phyloP scores from a whole-genome alignment of 495 filamentous ascomycete genomes.

The Talaromyces ruber region DNA sequence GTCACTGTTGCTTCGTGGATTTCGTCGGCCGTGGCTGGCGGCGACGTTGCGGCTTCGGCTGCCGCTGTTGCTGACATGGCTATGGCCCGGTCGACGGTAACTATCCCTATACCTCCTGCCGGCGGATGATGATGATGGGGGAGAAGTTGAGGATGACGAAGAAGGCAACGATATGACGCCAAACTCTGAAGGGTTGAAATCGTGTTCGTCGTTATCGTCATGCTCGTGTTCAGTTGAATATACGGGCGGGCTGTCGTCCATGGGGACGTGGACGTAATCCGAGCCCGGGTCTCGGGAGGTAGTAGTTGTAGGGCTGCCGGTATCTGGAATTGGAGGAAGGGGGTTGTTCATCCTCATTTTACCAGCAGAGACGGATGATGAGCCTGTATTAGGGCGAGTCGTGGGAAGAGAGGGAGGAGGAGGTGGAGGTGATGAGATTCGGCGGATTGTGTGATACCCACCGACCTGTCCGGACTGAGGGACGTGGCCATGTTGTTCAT shows the following conservation, averaged over 20 bases:
- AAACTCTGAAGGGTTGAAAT: conserved; percentile 10
- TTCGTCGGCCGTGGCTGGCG: background rate
- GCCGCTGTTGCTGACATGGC: background rate
- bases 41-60: background rate
- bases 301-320: conserved; percentile 1
- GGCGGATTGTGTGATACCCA: conserved; percentile 3
- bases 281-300: background rate
- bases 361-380: background rate
- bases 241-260: background rate
- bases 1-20: conserved; percentile 11
- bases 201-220: background rate
- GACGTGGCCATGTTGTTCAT: background rate
- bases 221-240: background rate
- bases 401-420: background rate
- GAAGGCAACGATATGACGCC: conserved; percentile 15
- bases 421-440: conserved; percentile 1
- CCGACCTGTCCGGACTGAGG: background rate
- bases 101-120: conserved; percentile 13
- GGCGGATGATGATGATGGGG: background rate
- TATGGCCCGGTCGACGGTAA: conserved; percentile 25
- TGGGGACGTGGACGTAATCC: background rate
- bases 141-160: conserved; percentile 4
- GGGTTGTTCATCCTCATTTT: conserved; percentile 11
- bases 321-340: conserved; percentile 21
- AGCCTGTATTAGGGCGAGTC: background rate